Percentiles rank a stretch among this genome's conserved stretches.
Evolutionary conservation across 2,329 filamentous ascomycete genomes (phyloP).

Genomic region (Helminthosporium solani): DNA sequence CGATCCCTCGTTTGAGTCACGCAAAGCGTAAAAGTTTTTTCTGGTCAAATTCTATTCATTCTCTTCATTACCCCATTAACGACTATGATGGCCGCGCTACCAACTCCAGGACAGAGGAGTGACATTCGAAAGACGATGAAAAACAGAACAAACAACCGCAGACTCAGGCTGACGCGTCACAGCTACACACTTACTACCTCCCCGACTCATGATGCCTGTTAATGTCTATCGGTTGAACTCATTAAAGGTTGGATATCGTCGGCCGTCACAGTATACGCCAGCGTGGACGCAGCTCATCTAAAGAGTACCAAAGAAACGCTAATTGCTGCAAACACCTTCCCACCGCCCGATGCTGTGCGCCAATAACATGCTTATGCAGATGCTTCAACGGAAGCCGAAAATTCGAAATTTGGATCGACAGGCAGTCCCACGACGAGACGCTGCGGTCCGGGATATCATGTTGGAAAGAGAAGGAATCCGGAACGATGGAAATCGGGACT

Average conservation of each 20-base stretch:
- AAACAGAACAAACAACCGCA: slow-evolving; percentile 1
- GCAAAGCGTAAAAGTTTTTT: not conserved
- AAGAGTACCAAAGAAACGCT: slow-evolving; percentile 29
- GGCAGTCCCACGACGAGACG: slow-evolving; percentile 2
- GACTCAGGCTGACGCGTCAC: not conserved
- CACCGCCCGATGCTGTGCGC: slow-evolving; percentile 25
- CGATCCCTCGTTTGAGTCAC: not conserved
- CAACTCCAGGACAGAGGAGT: slow-evolving; percentile 20
- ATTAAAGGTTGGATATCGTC: slow-evolving; percentile 26
- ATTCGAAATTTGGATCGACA: slow-evolving; percentile 15
- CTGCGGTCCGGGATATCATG: slow-evolving; percentile 12
- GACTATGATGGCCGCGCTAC: slow-evolving; percentile 13
- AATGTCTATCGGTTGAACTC: slow-evolving; percentile 15
- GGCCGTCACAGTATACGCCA: slow-evolving; percentile 22
- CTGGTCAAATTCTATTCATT: not conserved
- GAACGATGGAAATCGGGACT: slow-evolving; percentile 4
- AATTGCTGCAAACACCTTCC: slow-evolving; percentile 24
- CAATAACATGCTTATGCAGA: slow-evolving; percentile 36
- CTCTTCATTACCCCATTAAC: slow-evolving; percentile 7
- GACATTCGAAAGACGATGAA: slow-evolving; percentile 6
- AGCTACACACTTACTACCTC: not conserved
- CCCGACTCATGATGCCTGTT: slow-evolving; percentile 6
- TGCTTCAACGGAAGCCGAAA: slow-evolving; percentile 12
- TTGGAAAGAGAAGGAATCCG: slow-evolving; percentile 9
- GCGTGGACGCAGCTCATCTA: slow-evolving; percentile 17